Percentiles rank a stretch among this genome's conserved stretches.
Evolutionary conservation across 305 asterid genomes (phyloP).

Genomic region (Andrographis paniculata): DNA sequence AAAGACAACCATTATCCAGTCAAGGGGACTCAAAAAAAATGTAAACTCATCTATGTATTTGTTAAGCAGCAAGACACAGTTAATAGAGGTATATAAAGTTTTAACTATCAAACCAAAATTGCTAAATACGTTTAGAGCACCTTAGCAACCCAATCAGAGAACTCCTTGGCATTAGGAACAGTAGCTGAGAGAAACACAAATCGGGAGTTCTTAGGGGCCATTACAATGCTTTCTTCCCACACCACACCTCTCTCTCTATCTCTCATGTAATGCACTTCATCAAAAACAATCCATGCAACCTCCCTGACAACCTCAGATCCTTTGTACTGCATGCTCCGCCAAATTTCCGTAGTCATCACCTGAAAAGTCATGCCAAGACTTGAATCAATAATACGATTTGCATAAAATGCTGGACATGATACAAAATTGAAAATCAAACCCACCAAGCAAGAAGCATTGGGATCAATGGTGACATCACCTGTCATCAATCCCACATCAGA

Average conservation of each 20-base stretch:
- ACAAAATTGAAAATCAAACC: conserved; percentile 25
- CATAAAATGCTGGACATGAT: conserved; percentile 11
- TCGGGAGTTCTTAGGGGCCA: conserved; percentile 87
- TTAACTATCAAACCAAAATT: conserved; percentile 2
- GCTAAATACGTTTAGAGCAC: conserved; percentile 29
- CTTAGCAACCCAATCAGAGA: conserved; percentile 99
- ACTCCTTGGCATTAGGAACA: conserved; percentile 90
- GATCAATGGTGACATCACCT: conserved; percentile 94
- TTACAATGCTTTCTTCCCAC: conserved; percentile 96
- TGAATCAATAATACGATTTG: conserved; percentile 10
- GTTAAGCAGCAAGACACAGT: too few species aligned
- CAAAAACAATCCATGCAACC: conserved; percentile 96
- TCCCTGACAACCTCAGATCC: conserved; percentile 86
- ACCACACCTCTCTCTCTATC: conserved; percentile 97
- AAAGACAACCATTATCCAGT: conserved; percentile 1
- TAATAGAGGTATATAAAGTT: too few species aligned
- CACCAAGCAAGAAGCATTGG: conserved; percentile 97
- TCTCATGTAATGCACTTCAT: conserved; percentile 98
- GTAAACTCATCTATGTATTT: too few species aligned
- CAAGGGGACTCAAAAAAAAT: not conserved
- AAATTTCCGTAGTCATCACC: conserved; percentile 91
- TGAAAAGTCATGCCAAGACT: conserved; percentile 25
- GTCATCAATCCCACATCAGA: conserved; percentile 99
- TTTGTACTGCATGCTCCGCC: conserved; percentile 97
- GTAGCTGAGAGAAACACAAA: conserved; percentile 95